Evolutionary conservation across 2,329 filamentous ascomycete species (phyloP), one percentile per base, ranked within the genome.

Genomic region (Bipolaris bicolor): DNA sequence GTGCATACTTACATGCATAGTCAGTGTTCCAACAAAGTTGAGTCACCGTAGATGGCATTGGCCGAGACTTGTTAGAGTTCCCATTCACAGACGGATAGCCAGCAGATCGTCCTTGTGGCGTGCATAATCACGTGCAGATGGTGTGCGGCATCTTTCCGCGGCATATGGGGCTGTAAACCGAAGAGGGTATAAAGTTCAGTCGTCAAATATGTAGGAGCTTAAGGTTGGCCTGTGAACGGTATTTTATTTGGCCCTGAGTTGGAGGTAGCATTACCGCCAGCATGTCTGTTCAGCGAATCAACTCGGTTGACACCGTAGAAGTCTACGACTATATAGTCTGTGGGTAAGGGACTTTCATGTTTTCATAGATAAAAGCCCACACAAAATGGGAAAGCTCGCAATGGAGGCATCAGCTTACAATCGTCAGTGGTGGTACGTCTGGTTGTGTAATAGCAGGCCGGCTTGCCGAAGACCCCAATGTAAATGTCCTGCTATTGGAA

Each of bases 381-480:
- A 5, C 0, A n/a, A 3, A 3, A 31, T 13, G 3, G 29, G 7
- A 9, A 11, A 11, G 13, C 13, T 26, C n/a, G 10, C n/a, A 26
- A 13, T 34, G 7, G 22, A 10, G 1, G 9, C 15, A 39, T 55
- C 55, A 20, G 64, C 47, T 41, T 5, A 13, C 16, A 29, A 6
- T 13, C 10, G n/a, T 3, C 33, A 68, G 80, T 51, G 80, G 79
- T 36, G 81, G 81, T 6, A 82, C 81, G 6, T 74, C 80, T 5
- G 81, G 81, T 18, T 81, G 80, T 62, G 81, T 82, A 1, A 77
- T 82, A 33, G 81, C 81, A 20, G 78, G 75, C 11, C 79, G 81
- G 13, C 72, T 82, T 2, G 79, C 80, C 0, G 80, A 82, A 62
- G 77, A 81, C 33, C 69, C 71, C 2, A 71, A 78, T 51, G 67